A percentile compares a stretch with the other conserved stretches of the same genome.
These are phyloP conservation scores for Angophora floribunda DNA, from an alignment of 345 rosid genomes.

Conservation along the genomic window DNA sequence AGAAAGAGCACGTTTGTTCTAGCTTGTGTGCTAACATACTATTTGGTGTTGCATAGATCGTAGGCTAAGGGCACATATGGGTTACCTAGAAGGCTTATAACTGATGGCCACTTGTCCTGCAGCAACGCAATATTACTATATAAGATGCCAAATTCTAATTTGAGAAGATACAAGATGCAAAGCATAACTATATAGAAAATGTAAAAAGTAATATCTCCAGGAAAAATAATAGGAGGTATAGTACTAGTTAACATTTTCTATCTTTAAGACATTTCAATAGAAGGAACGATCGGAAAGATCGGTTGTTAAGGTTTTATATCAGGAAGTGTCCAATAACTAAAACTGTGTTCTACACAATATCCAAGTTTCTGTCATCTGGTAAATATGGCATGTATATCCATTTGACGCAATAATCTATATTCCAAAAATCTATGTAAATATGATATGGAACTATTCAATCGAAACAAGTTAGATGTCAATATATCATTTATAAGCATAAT, in stretches of 20 bases:
- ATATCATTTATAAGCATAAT: not conserved
- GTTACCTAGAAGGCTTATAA: not conserved
- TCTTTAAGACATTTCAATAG: not conserved
- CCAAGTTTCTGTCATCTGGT: not conserved
- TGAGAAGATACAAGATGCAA: not conserved
- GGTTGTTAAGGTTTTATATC: not conserved
- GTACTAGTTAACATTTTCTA: not conserved
- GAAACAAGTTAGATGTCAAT: not conserved
- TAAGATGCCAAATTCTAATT: not conserved
- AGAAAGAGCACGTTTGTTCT: rapidly evolving
- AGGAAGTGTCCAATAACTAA: not conserved
- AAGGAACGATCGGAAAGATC: not conserved
- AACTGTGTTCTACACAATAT: not conserved
- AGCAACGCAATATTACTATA: not conserved
- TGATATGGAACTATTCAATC: rapidly evolving
- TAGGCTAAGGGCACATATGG: not conserved
- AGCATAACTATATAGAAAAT: not conserved
- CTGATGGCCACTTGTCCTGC: not conserved
- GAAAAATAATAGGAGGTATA: not conserved
- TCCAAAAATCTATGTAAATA: not conserved
- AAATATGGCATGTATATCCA: not conserved
- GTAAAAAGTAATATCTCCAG: not conserved
- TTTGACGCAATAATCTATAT: not conserved
- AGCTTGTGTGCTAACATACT: not conserved
- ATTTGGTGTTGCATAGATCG: not conserved